Conservation (phyloP, 495 filamentous ascomycete genomes). For the Podospora anserina region DNA sequence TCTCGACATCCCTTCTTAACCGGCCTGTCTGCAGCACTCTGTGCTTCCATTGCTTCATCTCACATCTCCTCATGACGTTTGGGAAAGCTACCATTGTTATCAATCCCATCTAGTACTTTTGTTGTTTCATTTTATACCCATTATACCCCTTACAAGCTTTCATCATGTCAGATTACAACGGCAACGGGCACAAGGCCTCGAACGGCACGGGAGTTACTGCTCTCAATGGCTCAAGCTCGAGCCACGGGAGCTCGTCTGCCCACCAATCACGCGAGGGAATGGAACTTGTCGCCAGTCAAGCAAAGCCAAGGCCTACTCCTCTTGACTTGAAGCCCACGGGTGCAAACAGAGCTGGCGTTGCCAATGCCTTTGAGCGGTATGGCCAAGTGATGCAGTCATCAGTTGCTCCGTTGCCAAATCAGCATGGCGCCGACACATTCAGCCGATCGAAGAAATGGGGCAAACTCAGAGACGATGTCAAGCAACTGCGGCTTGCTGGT, state of each 20-base stretch:
- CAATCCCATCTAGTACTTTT: background rate
- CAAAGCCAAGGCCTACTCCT: slow-evolving; percentile 25
- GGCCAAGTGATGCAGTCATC: slow-evolving; percentile 63
- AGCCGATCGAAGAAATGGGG: slow-evolving; percentile 36
- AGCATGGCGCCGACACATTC: slow-evolving; percentile 61
- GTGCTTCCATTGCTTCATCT: background rate
- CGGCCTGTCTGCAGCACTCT: background rate
- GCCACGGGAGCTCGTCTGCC: slow-evolving; percentile 11
- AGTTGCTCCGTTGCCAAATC: slow-evolving; percentile 61
- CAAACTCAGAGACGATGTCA: slow-evolving; percentile 62
- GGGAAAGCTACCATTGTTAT: background rate
- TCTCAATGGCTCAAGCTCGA: slow-evolving; percentile 11
- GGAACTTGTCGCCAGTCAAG: slow-evolving; percentile 19
- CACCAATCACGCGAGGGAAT: slow-evolving; percentile 13
- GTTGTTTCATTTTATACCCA: background rate
- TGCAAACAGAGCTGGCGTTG: slow-evolving; percentile 40
- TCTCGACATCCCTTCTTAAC: background rate
- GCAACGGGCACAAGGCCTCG: slow-evolving; percentile 18
- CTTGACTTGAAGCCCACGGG: slow-evolving; percentile 27
- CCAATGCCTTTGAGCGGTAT: slow-evolving; percentile 56
- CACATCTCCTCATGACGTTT: background rate
- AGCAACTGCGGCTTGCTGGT: slow-evolving; percentile 47
- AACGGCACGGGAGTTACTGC: slow-evolving; percentile 13
- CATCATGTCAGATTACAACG: slow-evolving; percentile 10
- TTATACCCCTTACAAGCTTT: background rate